Evolutionary conservation across 768 basidiomycete species (phyloP).

Genomic region (Boletus edulis): DNA sequence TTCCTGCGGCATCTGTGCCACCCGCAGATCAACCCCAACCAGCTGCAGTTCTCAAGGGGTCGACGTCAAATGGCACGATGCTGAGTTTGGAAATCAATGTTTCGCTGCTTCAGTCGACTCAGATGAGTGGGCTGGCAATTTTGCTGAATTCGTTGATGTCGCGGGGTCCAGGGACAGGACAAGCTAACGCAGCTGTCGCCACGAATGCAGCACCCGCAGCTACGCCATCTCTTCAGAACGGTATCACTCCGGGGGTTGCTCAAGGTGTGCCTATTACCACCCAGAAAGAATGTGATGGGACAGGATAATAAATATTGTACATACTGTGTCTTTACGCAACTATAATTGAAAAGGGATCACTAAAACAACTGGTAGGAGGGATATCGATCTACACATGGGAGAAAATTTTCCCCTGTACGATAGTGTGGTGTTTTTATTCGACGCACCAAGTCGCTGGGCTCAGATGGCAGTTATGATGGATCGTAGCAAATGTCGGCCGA

Average conservation of each 20-base stretch:
- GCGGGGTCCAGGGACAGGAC: slow-evolving; percentile 32
- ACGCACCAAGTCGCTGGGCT: too few relatives aligned
- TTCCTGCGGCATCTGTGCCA: slow-evolving; percentile 54
- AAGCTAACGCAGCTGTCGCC: slow-evolving; percentile 8
- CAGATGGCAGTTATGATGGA: too few relatives aligned
- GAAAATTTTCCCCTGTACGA: too few relatives aligned
- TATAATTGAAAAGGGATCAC: too few relatives aligned
- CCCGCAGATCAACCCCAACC: slow-evolving; percentile 60
- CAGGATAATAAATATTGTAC: slow-evolving; percentile 22
- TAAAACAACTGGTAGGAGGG: too few relatives aligned
- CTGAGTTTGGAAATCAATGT: slow-evolving; percentile 79
- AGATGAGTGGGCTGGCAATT: slow-evolving; percentile 73
- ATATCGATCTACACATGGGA: too few relatives aligned
- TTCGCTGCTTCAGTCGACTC: slow-evolving; percentile 65
- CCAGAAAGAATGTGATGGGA: slow-evolving; percentile 20
- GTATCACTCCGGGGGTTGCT: slow-evolving; percentile 6
- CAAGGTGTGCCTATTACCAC: slow-evolving; percentile 3
- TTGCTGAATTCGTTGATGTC: slow-evolving; percentile 71
- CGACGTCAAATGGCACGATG: slow-evolving; percentile 68
- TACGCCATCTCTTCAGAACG: slow-evolving; percentile 17
- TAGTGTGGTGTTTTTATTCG: too few relatives aligned
- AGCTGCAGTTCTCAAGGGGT: slow-evolving; percentile 73
- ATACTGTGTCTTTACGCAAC: background rate
- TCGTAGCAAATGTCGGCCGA: too few relatives aligned
- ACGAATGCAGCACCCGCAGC: slow-evolving; percentile 9